Evolutionary conservation across 2,329 filamentous ascomycete species (phyloP), one percentile per base, ranked within the genome.

Genomic region (Venturiaceae sp.): DNA sequence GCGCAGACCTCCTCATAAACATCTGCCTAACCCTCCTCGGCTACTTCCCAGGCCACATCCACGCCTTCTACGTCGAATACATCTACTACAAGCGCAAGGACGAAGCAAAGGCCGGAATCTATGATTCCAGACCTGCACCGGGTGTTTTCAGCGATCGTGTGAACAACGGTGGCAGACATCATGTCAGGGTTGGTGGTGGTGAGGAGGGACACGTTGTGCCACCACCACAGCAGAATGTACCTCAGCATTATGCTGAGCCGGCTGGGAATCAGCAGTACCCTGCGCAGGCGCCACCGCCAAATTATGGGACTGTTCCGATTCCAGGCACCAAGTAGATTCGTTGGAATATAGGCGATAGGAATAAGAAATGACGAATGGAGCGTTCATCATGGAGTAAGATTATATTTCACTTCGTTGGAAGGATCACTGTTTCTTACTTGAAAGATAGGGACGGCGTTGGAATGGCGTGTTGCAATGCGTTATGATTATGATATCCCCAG

Each of bases 51-150:
- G 90, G 88, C 7, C 85, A 90, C 64, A 81, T 92, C 57, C 74
- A 70, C 56, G 88, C 88, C 46, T 91, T 92, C 71, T 94, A 92
- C 69, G 64, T 90, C 61, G 84, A 91, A 72, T 95, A 91, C 69
- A 78, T 95, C 62, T 95, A 92, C 75, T 92, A 86, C 71, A 83
- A 89, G 66, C 86, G 86, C 39, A 80, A 79, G 57, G 84, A 89
- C 64, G 81, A 85, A 68, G 78, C 80, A 2, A 73, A 77, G 50
- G 75, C 80, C 34, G 87, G 87, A 5, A 75, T 77, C 11, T 77
- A 78, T 60, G 74, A 79, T 21, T 74, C 77, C 3, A 67, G 72
- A 8, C 79, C 77, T 2, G 86, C 86, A 1, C 83, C 87, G 0
- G 86, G 86, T 30, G 81, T 92, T 19, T 92, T 86, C 69, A 88